These are phyloP conservation scores for Candida tetrigidarum DNA, from an alignment of 1,139 yeast genomes.

Conservation along the genomic window DNA sequence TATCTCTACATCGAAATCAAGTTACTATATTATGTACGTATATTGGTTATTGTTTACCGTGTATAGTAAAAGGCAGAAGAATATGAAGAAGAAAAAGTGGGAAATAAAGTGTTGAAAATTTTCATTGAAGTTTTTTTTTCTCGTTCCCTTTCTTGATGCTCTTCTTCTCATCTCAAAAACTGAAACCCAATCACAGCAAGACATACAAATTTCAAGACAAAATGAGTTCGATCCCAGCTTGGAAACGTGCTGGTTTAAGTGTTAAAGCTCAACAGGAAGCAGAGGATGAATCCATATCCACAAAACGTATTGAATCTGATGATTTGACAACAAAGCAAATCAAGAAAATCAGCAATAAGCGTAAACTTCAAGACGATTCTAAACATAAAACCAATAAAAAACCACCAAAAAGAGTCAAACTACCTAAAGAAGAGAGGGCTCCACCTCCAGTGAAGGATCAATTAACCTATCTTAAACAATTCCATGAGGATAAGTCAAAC, in stretches of 20 bases:
- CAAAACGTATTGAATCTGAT: slow-evolving; percentile 48
- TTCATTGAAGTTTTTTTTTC: slow-evolving; percentile 7
- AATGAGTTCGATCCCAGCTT: slow-evolving; percentile 65
- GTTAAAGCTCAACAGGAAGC: slow-evolving; percentile 47
- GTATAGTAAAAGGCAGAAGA: slow-evolving; percentile 3
- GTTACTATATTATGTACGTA: not conserved
- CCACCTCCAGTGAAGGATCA: slow-evolving; percentile 87
- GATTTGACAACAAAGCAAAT: slow-evolving; percentile 50
- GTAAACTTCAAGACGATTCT: slow-evolving; percentile 32
- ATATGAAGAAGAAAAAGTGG: not conserved
- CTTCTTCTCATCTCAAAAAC: not conserved
- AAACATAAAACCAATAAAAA: slow-evolving; percentile 36
- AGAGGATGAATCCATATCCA: slow-evolving; percentile 44
- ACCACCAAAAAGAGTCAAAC: slow-evolving; percentile 73
- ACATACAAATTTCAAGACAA: not conserved
- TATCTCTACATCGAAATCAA: slow-evolving; percentile 1
- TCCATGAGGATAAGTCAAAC: slow-evolving; percentile 55
- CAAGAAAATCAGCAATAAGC: slow-evolving; percentile 41
- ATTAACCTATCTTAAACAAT: slow-evolving; percentile 71
- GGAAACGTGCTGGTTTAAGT: slow-evolving; percentile 84
- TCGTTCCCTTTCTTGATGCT: not conserved
- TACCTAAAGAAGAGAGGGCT: slow-evolving; percentile 74
- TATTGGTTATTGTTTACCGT: not conserved
- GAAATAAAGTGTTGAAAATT: slow-evolving; percentile 4
- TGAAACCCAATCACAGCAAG: not conserved